Conservation (phyloP, 768 basidiomycete genomes). For the Pisolithus sp. region DNA sequence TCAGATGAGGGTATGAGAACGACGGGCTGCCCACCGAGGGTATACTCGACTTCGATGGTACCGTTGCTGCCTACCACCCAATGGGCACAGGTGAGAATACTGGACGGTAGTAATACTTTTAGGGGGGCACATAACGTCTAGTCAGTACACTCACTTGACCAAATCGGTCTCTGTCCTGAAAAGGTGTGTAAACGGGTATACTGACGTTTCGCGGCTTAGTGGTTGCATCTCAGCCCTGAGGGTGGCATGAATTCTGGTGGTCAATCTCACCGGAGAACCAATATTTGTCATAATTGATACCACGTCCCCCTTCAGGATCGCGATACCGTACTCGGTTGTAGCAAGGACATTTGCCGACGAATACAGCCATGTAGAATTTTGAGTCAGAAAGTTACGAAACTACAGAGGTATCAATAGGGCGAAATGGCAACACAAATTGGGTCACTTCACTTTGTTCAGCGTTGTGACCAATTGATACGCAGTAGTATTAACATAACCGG, state of each 20-base stretch:
- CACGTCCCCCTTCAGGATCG: slow-evolving; percentile 57
- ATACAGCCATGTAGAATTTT: slow-evolving; percentile 43
- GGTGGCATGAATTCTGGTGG: not conserved
- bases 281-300: slow-evolving; percentile 63
- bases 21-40: slow-evolving; percentile 53
- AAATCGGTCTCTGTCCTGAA: slow-evolving; percentile 39
- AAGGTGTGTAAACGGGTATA: slow-evolving; percentile 55
- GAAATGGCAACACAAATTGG: not conserved
- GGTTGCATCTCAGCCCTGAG: not conserved
- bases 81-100: slow-evolving; percentile 59
- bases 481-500: slow-evolving; percentile 52
- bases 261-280: slow-evolving; percentile 55
- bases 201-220: slow-evolving; percentile 50
- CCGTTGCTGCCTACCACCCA: slow-evolving; percentile 65
- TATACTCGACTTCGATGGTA: slow-evolving; percentile 56
- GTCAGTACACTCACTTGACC: slow-evolving; percentile 44
- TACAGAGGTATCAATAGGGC: slow-evolving; percentile 14
- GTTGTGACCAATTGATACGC: slow-evolving; percentile 52
- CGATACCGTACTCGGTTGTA: slow-evolving; percentile 45
- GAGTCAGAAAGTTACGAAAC: slow-evolving; percentile 64
- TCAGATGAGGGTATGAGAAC: slow-evolving; percentile 42
- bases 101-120: slow-evolving; percentile 18
- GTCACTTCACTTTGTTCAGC: slow-evolving; percentile 38
- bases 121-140: not conserved
- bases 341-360: slow-evolving; percentile 48